These are phyloP conservation scores for Mucor indicus DNA, from an alignment of 371 early-diverging fungal species.

Conservation along the genomic window DNA sequence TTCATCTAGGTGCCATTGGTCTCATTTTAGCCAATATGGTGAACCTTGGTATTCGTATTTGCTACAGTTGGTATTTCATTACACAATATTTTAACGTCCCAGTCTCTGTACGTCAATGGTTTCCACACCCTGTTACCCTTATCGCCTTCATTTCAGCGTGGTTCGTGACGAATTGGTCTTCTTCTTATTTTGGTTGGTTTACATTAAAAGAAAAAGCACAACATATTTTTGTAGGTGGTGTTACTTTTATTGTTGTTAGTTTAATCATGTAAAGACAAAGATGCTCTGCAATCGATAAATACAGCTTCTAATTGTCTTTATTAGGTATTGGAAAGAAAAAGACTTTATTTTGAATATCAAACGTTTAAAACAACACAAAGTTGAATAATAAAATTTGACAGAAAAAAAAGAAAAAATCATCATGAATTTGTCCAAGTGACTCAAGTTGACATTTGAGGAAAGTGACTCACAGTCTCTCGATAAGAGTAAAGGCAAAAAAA, in stretches of 20 bases:
- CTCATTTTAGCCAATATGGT: conserved; percentile 85
- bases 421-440: no score
- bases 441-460: no score
- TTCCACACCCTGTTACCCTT: conserved; percentile 41
- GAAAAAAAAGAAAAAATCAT: neutral
- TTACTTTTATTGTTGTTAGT: conserved; percentile 35
- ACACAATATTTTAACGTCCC: conserved; percentile 40
- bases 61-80: conserved; percentile 71
- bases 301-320: neutral
- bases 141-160: conserved; percentile 51
- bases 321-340: conserved; percentile 32
- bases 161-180: conserved; percentile 56
- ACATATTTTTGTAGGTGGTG: conserved; percentile 59
- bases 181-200: conserved; percentile 57
- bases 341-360: conserved; percentile 21
- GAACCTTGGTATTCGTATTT: conserved; percentile 78
- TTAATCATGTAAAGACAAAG: conserved; percentile 32
- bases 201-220: conserved; percentile 45
- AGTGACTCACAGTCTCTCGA: neutral
- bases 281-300: neutral
- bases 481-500: neutral
- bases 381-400: conserved; percentile 3
- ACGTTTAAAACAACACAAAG: conserved; percentile 12
- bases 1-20: conserved; percentile 71
- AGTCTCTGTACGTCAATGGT: conserved; percentile 27